phyloP scores from a whole-genome alignment of 2,329 filamentous ascomycete genomes.

The Rhynchosporium agropyri region DNA sequence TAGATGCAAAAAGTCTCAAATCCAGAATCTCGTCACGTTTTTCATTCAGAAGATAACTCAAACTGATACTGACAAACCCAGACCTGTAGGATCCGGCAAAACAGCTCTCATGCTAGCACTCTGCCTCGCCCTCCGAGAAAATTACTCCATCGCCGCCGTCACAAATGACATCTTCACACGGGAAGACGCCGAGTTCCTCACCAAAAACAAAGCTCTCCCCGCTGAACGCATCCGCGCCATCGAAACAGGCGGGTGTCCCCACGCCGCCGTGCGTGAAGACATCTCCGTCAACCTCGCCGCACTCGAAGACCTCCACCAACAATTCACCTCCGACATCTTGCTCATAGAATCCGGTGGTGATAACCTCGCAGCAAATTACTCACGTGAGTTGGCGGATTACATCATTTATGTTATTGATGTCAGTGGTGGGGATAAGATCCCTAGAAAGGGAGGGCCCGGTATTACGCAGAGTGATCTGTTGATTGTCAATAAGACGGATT shows the following conservation, averaged over 20 bases:
- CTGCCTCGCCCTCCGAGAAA: conserved; percentile 77
- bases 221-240: conserved; percentile 87
- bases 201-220: conserved; percentile 79
- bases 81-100: conserved; percentile 95
- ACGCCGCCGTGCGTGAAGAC: conserved; percentile 96
- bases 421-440: conserved; percentile 93
- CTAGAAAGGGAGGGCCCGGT: conserved; percentile 90
- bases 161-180: conserved; percentile 99
- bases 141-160: conserved; percentile 88
- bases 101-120: conserved; percentile 95
- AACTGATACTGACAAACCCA: conserved; percentile 44
- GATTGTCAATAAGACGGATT: conserved; percentile 95
- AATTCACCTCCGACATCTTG: conserved; percentile 80
- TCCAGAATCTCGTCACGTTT: no score
- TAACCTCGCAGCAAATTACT: conserved; percentile 97
- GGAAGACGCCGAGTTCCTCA: conserved; percentile 97
- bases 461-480: conserved; percentile 96
- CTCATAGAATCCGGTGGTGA: conserved; percentile 96
- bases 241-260: conserved; percentile 95
- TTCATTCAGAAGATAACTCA: background rate
- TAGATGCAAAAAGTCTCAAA: no score
- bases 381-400: conserved; percentile 89
- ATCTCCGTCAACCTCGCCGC: conserved; percentile 92
- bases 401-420: conserved; percentile 99
- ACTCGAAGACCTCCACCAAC: conserved; percentile 81